A percentile compares a stretch with the other conserved stretches of the same genome.
Evolutionary conservation across 441 rosid genomes (phyloP).

Genomic region (Populus hybrid): DNA sequence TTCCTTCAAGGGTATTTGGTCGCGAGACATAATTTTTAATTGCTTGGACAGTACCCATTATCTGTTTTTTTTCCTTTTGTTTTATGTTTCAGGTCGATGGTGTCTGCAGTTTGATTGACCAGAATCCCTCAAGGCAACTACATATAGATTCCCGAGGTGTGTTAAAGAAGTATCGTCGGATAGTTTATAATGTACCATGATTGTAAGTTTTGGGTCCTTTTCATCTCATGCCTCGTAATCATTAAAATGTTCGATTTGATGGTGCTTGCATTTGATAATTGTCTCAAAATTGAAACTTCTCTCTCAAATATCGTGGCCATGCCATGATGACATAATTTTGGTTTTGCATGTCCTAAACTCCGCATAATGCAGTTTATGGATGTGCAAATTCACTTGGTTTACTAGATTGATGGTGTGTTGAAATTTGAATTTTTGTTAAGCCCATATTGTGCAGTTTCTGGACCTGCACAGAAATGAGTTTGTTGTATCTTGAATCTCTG

Average conservation of each 20-base stretch:
- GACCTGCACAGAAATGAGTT: background rate
- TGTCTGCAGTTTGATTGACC: constrained; percentile 18
- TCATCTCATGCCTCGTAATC: background rate
- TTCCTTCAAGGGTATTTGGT: background rate
- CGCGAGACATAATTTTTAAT: background rate
- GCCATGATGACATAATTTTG: background rate
- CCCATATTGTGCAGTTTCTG: background rate
- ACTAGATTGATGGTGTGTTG: background rate
- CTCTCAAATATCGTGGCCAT: background rate
- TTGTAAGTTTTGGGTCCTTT: background rate
- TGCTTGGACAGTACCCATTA: background rate
- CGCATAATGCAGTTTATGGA: background rate
- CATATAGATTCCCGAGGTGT: constrained; percentile 10
- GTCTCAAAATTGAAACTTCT: background rate
- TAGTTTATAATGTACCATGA: background rate
- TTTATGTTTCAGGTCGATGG: constrained; percentile 16
- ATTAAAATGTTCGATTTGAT: background rate
- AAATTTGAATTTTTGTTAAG: background rate
- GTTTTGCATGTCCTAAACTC: background rate
- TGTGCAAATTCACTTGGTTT: background rate
- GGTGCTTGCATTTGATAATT: background rate
- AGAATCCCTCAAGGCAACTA: background rate
- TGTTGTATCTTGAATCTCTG: background rate
- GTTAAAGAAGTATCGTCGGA: background rate
- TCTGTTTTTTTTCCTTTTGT: background rate